Percentiles rank a stretch among this genome's conserved stretches.
Evolutionary conservation across 306 rosid genomes (phyloP).

Genomic region (Dryas octopetala): DNA sequence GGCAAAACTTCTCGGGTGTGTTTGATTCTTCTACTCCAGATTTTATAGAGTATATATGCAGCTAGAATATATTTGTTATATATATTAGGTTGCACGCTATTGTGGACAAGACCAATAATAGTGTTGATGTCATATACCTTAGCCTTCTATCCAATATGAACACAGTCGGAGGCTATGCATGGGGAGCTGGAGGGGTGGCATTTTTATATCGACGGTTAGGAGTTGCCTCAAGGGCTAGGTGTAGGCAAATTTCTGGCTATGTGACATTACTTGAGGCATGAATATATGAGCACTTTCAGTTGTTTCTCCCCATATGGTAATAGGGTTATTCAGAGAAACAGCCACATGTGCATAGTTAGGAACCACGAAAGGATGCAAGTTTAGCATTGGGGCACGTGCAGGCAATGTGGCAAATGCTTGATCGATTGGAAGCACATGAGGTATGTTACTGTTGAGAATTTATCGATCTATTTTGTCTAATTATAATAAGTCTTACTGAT

Average conservation of each 20-base stretch:
- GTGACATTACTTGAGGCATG: constrained; percentile 16
- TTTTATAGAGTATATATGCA: no score
- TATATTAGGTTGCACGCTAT: not conserved
- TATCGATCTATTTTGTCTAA: not conserved
- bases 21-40: not conserved
- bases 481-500: not conserved
- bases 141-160: not conserved
- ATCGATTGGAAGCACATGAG: not conserved
- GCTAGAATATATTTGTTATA: not conserved
- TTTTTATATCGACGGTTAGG: not conserved
- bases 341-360: not conserved
- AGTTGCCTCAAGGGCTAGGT: not conserved
- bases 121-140: not conserved
- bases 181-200: not conserved
- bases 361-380: not conserved
- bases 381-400: not conserved
- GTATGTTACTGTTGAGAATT: not conserved
- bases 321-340: not conserved
- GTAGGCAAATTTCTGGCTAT: not conserved
- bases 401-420: not conserved
- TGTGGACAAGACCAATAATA: not conserved
- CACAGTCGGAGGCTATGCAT: not conserved
- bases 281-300: not conserved
- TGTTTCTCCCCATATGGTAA: not conserved
- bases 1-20: not conserved